Base-by-base conservation (phyloP, 768 basidiomycete species). In the Tricholoma sp. region DNA sequence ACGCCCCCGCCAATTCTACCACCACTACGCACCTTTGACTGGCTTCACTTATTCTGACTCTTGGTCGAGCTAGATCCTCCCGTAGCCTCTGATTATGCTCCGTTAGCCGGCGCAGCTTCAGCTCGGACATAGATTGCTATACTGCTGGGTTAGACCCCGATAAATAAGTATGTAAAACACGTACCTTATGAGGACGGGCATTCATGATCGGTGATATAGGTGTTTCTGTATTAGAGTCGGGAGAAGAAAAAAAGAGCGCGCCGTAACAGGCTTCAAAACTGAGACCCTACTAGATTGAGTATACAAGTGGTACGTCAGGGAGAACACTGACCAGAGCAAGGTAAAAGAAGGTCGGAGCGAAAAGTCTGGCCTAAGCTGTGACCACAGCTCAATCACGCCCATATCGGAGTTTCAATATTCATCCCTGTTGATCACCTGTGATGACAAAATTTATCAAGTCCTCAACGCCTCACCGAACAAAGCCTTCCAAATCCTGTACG, bases 41-140 rank as follows among this genome's bases (percentile, higher is more conserved):
- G 37, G 95, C 95, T 73, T 97, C 94, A 68, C 92, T 94, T 60
- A 98, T 90, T 63, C 88, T 78, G 66, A 94, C 84, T 67, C 95
- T 79, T n/a, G 93, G 92, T 63, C 94, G 76, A 45, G 87, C 84
- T 59, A 98, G 75, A 72, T 98, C 95, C 68, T 97, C 95, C 66
- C 87, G 79, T 68, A 97, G 72, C 61, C 95, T 82, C 70, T 91
- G 87, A 68, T 96, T 98, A 76, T 97, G 94, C 75, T 98, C 95
- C 52, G 88, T 90, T 68, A 98, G 77, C 39, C 95, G 81, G 35
- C 94, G 85, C 61, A 97, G 86, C 83, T 96, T 97, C 69, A 97
- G 89, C 82, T 97, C 95, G 51, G 91, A 91, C 93, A 98, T 96
- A 66, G 92, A 91, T 82, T 94, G 94, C 82, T 83, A 66, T 65